Evolutionary conservation across 768 basidiomycete species (phyloP).

Genomic region (Russula dissimulans): DNA sequence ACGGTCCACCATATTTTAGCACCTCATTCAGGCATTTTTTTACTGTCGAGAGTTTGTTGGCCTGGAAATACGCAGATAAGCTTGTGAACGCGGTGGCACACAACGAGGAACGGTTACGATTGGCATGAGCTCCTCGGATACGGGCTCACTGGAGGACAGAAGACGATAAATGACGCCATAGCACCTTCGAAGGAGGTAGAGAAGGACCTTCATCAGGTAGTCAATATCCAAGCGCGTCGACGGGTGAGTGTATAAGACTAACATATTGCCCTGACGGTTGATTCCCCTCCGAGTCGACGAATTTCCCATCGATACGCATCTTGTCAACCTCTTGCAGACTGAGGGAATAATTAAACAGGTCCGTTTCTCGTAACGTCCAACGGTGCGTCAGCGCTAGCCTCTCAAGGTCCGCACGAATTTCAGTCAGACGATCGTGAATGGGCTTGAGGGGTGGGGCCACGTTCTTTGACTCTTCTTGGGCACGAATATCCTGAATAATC

Average conservation of each 20-base stretch:
- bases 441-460: slow-evolving; percentile 81
- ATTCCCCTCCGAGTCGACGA: slow-evolving; percentile 89
- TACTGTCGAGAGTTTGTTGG: slow-evolving; percentile 92
- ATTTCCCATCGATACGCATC: slow-evolving; percentile 96
- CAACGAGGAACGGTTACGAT: slow-evolving; percentile 43
- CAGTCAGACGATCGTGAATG: slow-evolving; percentile 84
- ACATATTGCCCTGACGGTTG: slow-evolving; percentile 93
- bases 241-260: slow-evolving; percentile 24
- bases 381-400: slow-evolving; percentile 88
- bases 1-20: slow-evolving; percentile 88
- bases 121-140: slow-evolving; percentile 97
- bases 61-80: slow-evolving; percentile 36
- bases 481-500: slow-evolving; percentile 89
- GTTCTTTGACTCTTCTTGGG: slow-evolving; percentile 82
- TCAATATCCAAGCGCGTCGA: slow-evolving; percentile 1
- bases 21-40: slow-evolving; percentile 97
- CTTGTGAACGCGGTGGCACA: not conserved
- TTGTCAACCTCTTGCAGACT: slow-evolving; percentile 94
- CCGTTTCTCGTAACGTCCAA: slow-evolving; percentile 93
- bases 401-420: slow-evolving; percentile 83
- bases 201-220: slow-evolving; percentile 54
- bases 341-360: slow-evolving; percentile 87
- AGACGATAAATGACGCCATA: slow-evolving; percentile 93
- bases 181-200: slow-evolving; percentile 89
- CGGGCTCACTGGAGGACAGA: slow-evolving; percentile 91